Evolutionary conservation across 352 stramenopile genomes (phyloP).

Genomic region (Phytophthora cactorum): DNA sequence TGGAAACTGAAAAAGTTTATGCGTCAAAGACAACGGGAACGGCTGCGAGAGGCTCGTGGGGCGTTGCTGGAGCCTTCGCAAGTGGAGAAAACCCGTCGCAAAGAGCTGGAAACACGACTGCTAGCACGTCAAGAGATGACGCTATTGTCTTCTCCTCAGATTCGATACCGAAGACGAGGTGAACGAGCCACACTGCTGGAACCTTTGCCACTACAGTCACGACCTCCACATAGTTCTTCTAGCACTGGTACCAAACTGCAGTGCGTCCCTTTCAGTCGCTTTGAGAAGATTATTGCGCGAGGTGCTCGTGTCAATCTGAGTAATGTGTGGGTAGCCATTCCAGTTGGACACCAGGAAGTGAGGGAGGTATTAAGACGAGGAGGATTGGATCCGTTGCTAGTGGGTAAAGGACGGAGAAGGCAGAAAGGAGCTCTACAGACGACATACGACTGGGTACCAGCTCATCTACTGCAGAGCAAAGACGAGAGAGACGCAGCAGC

Average conservation of each 20-base stretch:
- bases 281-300: constrained; percentile 50
- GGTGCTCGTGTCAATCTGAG: constrained; percentile 55
- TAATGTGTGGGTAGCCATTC: constrained; percentile 73
- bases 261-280: constrained; percentile 52
- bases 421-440: constrained; percentile 39
- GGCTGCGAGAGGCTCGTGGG: constrained; percentile 35
- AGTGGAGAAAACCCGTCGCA: constrained; percentile 18
- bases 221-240: constrained; percentile 33
- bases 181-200: constrained; percentile 41
- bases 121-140: constrained; percentile 39
- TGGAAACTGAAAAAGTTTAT: constrained; percentile 32
- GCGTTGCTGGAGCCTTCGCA: constrained; percentile 40
- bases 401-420: constrained; percentile 19
- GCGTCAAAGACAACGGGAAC: constrained; percentile 40
- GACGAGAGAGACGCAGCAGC: constrained; percentile 22
- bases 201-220: constrained; percentile 42
- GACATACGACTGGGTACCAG: constrained; percentile 69
- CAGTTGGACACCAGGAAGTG: constrained; percentile 33
- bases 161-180: constrained; percentile 10
- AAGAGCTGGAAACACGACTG: constrained; percentile 27
- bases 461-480: constrained; percentile 44
- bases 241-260: constrained; percentile 44
- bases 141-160: constrained; percentile 17
- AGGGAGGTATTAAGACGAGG: neutral
- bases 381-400: constrained; percentile 24